Evolutionary conservation across 2,329 filamentous ascomycete species (phyloP).

Genomic region (Macrophomina phaseolina): DNA sequence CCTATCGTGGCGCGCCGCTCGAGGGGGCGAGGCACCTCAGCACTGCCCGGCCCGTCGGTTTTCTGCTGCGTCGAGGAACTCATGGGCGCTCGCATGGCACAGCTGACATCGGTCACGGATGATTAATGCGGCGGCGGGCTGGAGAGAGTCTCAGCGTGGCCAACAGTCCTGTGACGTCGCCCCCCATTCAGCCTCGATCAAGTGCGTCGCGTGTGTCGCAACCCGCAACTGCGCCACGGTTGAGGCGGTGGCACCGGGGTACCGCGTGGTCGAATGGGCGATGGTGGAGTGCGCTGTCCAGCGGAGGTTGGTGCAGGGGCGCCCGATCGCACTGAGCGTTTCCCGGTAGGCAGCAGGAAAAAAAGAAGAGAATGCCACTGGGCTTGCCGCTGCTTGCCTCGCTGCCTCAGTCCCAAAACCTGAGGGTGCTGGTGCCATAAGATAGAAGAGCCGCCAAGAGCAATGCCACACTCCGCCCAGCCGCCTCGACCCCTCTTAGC

Average conservation of each 20-base stretch:
- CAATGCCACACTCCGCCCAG: constrained; percentile 22
- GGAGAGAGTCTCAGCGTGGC: neutral
- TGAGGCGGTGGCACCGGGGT: constrained; percentile 2
- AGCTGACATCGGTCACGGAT: neutral
- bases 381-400: constrained; percentile 9
- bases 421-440: neutral
- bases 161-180: constrained; percentile 4
- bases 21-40: neutral
- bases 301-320: neutral
- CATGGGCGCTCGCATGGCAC: neutral
- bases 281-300: neutral
- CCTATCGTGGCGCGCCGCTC: constrained; percentile 10
- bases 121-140: neutral
- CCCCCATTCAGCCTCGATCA: constrained; percentile 8
- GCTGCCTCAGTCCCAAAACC: neutral
- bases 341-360: neutral
- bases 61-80: neutral
- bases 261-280: neutral
- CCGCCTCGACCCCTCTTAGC: constrained; percentile 13
- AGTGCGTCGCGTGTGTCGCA: neutral
- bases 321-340: neutral
- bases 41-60: constrained; percentile 9
- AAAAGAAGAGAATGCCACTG: neutral
- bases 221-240: constrained; percentile 11
- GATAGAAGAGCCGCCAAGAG: constrained; percentile 12